Conservation (phyloP, 2,329 filamentous ascomycete species). For the Sporothrix phasma region DNA sequence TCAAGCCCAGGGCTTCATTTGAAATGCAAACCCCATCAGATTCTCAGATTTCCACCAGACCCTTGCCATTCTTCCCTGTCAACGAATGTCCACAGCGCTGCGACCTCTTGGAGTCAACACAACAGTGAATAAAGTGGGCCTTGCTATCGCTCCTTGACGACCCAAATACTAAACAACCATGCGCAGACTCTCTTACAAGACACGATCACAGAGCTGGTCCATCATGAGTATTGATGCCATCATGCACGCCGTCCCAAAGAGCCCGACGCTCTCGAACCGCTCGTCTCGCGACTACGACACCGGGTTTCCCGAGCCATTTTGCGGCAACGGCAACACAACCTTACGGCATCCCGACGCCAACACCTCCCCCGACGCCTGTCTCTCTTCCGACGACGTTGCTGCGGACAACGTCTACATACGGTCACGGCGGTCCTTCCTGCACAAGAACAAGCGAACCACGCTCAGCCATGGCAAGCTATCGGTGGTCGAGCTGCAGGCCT, state of each 20-base stretch:
- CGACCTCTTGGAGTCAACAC: background rate
- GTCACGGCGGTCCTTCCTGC: slow-evolving; percentile 35
- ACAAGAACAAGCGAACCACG: slow-evolving; percentile 39
- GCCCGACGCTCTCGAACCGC: slow-evolving; percentile 7
- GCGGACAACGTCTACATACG: slow-evolving; percentile 33
- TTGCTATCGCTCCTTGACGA: background rate
- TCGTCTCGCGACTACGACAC: slow-evolving; percentile 28
- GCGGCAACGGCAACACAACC: slow-evolving; percentile 46
- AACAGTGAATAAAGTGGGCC: background rate
- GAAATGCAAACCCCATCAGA: background rate
- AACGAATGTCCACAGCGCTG: background rate
- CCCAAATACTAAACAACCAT: slow-evolving; percentile 10
- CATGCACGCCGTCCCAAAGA: slow-evolving; percentile 9
- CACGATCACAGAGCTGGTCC: slow-evolving; percentile 20
- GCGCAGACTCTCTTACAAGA: slow-evolving; percentile 14
- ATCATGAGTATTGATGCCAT: slow-evolving; percentile 12
- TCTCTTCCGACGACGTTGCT: slow-evolving; percentile 45
- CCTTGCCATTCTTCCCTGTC: background rate
- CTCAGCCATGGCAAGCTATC: slow-evolving; percentile 38
- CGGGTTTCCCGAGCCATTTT: slow-evolving; percentile 43
- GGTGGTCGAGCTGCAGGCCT: slow-evolving; percentile 20
- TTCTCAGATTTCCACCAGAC: background rate
- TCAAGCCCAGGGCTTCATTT: background rate
- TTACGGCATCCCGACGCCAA: slow-evolving; percentile 53
- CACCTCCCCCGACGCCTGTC: slow-evolving; percentile 44